Conservation (phyloP, 306 rosid genomes). For the Quercus dentata region DNA sequence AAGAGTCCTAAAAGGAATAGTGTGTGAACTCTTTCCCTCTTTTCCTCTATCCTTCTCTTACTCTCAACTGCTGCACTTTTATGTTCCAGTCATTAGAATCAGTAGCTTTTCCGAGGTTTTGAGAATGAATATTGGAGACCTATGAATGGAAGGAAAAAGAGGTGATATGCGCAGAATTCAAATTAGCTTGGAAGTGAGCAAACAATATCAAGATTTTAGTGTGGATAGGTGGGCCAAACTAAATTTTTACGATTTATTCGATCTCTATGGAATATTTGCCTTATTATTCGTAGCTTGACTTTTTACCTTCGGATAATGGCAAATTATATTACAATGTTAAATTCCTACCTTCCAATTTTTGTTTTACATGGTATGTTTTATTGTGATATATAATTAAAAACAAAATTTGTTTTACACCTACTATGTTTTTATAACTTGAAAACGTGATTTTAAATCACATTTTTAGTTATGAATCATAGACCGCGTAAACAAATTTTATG, state of each 20-base stretch:
- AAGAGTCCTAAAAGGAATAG: not conserved
- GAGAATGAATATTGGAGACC: not conserved
- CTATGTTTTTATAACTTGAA: no score
- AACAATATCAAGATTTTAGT: not conserved
- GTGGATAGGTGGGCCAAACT: not conserved
- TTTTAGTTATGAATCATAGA: no score
- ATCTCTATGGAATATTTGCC: not conserved
- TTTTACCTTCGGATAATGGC: not conserved
- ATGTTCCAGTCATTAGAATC: not conserved
- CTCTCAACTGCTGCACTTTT: not conserved
- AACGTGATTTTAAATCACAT: no score
- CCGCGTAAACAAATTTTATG: fast-evolving
- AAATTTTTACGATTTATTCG: not conserved
- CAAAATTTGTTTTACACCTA: no score
- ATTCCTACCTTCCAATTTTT: no score
- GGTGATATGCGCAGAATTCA: not conserved
- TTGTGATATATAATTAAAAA: no score
- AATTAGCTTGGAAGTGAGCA: not conserved
- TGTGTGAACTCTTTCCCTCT: not conserved
- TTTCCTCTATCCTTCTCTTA: not conserved
- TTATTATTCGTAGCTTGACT: no score
- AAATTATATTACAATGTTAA: no score
- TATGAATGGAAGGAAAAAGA: no score
- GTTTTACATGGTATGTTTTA: no score
- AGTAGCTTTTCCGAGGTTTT: not conserved